These are phyloP conservation scores for Chlorella ohadii DNA, from an alignment of 139 green algal genomes.

Conservation along the genomic window DNA sequence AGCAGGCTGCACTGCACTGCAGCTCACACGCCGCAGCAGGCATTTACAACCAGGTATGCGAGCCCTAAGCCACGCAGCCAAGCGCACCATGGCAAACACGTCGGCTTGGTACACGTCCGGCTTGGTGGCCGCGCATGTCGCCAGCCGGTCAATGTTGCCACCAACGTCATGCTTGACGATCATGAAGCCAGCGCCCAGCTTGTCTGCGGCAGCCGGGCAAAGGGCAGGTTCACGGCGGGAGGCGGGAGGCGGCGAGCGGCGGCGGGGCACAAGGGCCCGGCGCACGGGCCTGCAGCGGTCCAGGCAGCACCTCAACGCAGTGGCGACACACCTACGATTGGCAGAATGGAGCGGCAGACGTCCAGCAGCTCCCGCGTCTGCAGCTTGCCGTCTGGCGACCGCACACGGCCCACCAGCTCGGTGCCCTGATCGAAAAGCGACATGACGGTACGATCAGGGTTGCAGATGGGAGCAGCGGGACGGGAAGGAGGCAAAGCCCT, in stretches of 20 bases:
- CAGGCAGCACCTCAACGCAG: background rate
- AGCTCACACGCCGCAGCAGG: too few relatives aligned
- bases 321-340: constrained; percentile 60
- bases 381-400: constrained; percentile 52
- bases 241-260: background rate
- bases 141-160: constrained; percentile 78
- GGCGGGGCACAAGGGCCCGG: background rate
- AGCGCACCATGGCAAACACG: constrained; percentile 65
- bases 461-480: too few relatives aligned
- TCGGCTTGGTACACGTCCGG: constrained; percentile 48
- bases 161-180: constrained; percentile 74
- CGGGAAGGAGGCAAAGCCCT: too few relatives aligned
- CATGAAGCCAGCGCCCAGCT: constrained; percentile 71
- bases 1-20: too few relatives aligned
- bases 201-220: constrained; percentile 53
- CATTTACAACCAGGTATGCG: too few relatives aligned
- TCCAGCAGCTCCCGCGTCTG: constrained; percentile 64
- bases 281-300: too few relatives aligned
- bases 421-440: constrained; percentile 19
- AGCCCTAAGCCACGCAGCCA: too few relatives aligned
- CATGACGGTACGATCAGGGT: background rate
- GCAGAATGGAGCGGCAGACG: constrained; percentile 58
- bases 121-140: constrained; percentile 44
- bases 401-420: constrained; percentile 21
- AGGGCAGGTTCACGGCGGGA: background rate